A percentile compares a stretch with the other conserved stretches of the same genome.
Conservation (phyloP, 345 rosid genomes). For the Dimocarpus longan region DNA sequence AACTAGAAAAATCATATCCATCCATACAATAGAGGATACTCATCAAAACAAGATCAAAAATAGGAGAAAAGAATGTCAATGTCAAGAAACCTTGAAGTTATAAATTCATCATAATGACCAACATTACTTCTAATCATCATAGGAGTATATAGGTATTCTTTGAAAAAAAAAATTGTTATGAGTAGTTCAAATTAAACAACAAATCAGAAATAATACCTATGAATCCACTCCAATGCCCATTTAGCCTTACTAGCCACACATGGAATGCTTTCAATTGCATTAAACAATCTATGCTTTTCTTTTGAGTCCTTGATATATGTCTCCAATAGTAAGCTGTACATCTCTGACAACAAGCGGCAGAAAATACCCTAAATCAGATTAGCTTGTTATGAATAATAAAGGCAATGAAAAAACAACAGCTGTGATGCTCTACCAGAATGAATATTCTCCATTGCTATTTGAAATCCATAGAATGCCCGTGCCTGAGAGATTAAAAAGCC, state of each 20-base stretch:
- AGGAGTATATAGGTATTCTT: background rate
- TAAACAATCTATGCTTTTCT: slow-evolving; percentile 84
- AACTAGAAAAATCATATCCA: background rate
- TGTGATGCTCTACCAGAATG: slow-evolving; percentile 72
- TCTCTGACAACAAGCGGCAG: slow-evolving; percentile 47
- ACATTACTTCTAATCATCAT: background rate
- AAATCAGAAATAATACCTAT: slow-evolving; percentile 42
- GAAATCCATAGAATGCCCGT: slow-evolving; percentile 91
- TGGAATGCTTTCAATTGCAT: slow-evolving; percentile 80
- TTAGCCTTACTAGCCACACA: slow-evolving; percentile 79
- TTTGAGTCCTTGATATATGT: slow-evolving; percentile 77
- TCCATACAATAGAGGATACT: background rate
- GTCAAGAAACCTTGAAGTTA: background rate
- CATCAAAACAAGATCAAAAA: background rate
- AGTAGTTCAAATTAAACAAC: slow-evolving; percentile 1
- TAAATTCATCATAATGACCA: background rate
- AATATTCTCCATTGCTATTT: slow-evolving; percentile 94
- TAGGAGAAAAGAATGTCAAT: background rate
- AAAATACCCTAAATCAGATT: slow-evolving; percentile 21
- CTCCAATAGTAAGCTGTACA: slow-evolving; percentile 95
- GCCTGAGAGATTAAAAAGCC: slow-evolving; percentile 53
- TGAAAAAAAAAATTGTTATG: background rate
- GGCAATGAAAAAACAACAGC: slow-evolving; percentile 10
- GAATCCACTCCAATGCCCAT: slow-evolving; percentile 88
- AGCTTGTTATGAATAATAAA: background rate